A percentile compares a stretch with the other conserved stretches of the same genome.
Evolutionary conservation across 2,329 filamentous ascomycete species (phyloP).

Genomic region (Cercospora zeina): DNA sequence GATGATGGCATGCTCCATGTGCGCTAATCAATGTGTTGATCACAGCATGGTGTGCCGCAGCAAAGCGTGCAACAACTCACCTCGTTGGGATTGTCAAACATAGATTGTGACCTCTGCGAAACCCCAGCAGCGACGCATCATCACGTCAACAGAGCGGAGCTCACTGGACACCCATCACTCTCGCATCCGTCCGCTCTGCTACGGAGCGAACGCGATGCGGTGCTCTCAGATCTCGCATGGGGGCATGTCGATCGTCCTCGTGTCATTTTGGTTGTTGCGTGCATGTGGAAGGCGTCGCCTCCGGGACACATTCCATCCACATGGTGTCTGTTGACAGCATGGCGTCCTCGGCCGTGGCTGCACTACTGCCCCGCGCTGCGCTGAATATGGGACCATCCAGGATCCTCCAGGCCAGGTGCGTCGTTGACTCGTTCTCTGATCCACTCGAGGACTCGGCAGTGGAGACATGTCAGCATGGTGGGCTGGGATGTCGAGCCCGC

Average conservation of each 20-base stretch:
- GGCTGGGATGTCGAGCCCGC: constrained; percentile 3
- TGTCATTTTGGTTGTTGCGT: neutral
- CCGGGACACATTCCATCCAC: neutral
- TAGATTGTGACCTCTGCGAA: neutral
- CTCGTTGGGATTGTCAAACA: constrained; percentile 3
- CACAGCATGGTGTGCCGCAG: neutral
- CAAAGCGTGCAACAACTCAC: neutral
- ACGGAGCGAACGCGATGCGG: neutral
- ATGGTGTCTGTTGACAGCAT: neutral
- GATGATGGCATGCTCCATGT: neutral
- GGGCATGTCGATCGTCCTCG: neutral
- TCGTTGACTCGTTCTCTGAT: neutral
- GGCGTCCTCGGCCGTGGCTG: neutral
- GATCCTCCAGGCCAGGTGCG: constrained; percentile 8
- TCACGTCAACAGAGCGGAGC: neutral
- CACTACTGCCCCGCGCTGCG: neutral
- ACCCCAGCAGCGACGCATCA: neutral
- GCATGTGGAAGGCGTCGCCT: neutral
- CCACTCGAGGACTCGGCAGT: neutral
- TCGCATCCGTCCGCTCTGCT: neutral
- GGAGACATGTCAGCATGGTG: constrained; percentile 7
- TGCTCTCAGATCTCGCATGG: neutral
- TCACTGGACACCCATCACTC: neutral
- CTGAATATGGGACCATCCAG: neutral
- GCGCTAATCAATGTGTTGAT: neutral